Evolutionary conservation across 2,329 filamentous ascomycete genomes (phyloP), one percentile per base, ranked within the genome.

Genomic region (Diaporthe ampelina): DNA sequence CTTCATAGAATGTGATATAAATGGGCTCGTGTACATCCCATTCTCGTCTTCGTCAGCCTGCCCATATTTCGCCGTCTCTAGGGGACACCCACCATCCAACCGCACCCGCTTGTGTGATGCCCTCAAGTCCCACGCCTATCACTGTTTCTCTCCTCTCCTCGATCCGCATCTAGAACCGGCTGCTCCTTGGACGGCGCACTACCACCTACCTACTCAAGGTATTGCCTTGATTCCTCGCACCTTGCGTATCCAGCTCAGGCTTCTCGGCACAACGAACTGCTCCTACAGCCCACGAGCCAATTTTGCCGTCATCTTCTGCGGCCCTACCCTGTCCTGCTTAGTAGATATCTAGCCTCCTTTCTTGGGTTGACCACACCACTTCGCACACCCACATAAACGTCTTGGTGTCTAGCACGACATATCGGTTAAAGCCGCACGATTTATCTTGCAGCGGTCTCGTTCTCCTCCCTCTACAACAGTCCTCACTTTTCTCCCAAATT

Each of bases 161-260:
- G 24, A 65, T 75, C 59, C 54, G 40, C 40, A 70, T 74, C 72
- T 50, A 63, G 68, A 29, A 54, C 61, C 68, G 48, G 50, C 72
- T 48, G 58, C 45, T 54, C 57, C 57, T 61, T 63, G 29, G 54
- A 32, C 69, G 43, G 45, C 45, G 58, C 72, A 71, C 67, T 74
- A 74, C 74, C 72, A 76, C 72, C 74, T 74, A 74, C 74, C 72
- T 57, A 65, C 73, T 65, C 73, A 40, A 76, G 74, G 74, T 65
- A 74, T 45, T 72, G 32, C 45, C 50, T 72, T 32, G 72, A 54
- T 54, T 9, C 24, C 56, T 71, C 52, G 48, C 43, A 37, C 48
- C 24, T 48, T 21, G 37, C 48, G 32, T 72, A 56, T 72, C 32
- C 54, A 59, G 58, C 61, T 26, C 58, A 59, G 59, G 54, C 48